Evolutionary conservation across 805 yeast genomes (phyloP), one percentile per base, ranked within the genome.

Genomic region (Lipomyces starkeyi): DNA sequence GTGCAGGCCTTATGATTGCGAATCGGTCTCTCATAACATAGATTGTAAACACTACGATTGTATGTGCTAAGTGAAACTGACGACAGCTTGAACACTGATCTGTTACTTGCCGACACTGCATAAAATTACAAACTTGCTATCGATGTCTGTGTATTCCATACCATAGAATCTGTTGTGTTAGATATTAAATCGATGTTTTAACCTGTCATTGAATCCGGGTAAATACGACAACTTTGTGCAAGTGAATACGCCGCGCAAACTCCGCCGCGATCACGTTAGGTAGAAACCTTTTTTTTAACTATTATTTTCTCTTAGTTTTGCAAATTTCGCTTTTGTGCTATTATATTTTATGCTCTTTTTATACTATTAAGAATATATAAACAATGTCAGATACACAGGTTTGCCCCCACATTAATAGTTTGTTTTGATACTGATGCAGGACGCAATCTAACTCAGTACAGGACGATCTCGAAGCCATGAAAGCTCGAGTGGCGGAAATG

Each of bases 401-500:
- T 17, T 43, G 49, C 49, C 49, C 3, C 49, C 22, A 37, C 49
- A 17, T 17, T n/a, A 17, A 17, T 6, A 43, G n/a, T 4, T 17
- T 4, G 0, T 43, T 43, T 17, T 43, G 49, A 17, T 5, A 3
- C 9, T n/a, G 22, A 14, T 7, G 49, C 49, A 43, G 20, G 49
- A 5, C 49, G 22, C 3, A 37, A 43, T 43, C 49, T 43, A n/a
- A 43, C 49, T 3, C 22, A 6, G 14, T 17, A 17, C 59, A 66
- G 69, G 69, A 66, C 40, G 72, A 69, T 43, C 59, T 69, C 57
- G 72, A 70, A 32, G 73, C 73, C 52, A 77, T 83, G 79, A 82
- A 82, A 70, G 78, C 78, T 8, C 80, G 85, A 60, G 81, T 85
- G 78, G 83, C 80, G 32, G 84, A 83, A 71, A 84, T 89, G 83